These are phyloP conservation scores for Verticillium albo-atrum DNA, from an alignment of 2,329 filamentous ascomycete genomes.

Conservation along the genomic window DNA sequence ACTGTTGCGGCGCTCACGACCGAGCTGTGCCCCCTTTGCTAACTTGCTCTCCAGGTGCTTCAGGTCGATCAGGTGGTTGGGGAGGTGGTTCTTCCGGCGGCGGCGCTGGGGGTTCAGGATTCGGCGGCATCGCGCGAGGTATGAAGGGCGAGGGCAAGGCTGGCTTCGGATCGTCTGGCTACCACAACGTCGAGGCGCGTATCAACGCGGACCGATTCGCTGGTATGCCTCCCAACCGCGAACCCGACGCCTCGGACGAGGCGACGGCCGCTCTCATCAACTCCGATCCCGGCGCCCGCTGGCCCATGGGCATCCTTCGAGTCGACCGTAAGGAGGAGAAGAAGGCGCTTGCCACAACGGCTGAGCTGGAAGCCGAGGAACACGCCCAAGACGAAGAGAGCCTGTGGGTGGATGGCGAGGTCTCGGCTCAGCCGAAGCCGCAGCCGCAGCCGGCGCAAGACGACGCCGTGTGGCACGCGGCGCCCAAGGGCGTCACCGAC, in stretches of 20 bases:
- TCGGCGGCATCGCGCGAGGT: conserved; percentile 18
- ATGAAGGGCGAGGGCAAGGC: conserved; percentile 29
- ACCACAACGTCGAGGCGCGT: conserved; percentile 34
- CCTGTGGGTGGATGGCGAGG: conserved; percentile 37
- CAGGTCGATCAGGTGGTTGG: conserved; percentile 10
- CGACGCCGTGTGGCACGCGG: conserved; percentile 39
- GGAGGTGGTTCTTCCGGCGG: conserved; percentile 19
- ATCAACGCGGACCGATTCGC: conserved; percentile 56
- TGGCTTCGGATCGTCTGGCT: conserved; percentile 31
- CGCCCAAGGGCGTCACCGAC: conserved; percentile 25
- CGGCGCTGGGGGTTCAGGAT: conserved; percentile 19
- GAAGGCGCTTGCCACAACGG: conserved; percentile 51
- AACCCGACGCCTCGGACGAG: conserved; percentile 15
- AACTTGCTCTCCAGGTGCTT: conserved; percentile 6
- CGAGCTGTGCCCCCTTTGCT: not conserved
- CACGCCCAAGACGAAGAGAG: conserved; percentile 41
- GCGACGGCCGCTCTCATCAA: conserved; percentile 14
- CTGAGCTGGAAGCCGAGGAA: conserved; percentile 52
- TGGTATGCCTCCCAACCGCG: conserved; percentile 27
- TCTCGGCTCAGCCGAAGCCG: conserved; percentile 18
- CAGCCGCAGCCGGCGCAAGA: conserved; percentile 21
- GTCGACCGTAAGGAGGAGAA: conserved; percentile 49
- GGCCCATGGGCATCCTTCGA: conserved; percentile 54
- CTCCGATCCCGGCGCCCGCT: conserved; percentile 18
- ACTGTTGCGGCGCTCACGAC: not conserved